phyloP scores from a whole-genome alignment of 2,329 filamentous ascomycete genomes.

The Penicillium hesseltinei region DNA sequence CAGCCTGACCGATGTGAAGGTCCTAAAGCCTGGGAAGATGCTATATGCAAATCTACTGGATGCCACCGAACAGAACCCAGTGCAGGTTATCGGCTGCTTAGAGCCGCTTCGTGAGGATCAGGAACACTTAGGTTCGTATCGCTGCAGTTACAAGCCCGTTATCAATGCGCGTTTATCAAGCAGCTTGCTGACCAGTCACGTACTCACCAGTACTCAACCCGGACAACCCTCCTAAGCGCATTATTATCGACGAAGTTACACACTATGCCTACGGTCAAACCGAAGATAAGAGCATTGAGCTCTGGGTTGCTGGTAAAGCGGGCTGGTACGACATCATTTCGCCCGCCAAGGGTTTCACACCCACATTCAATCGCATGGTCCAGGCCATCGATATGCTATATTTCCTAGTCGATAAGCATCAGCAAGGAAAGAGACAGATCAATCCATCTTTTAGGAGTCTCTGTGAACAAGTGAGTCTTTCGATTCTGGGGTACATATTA shows the following conservation, averaged over 20 bases:
- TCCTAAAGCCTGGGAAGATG: constrained; percentile 50
- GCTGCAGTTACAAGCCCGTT: constrained; percentile 10
- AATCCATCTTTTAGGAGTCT: constrained; percentile 40
- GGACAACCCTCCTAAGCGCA: constrained; percentile 42
- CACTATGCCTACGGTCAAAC: constrained; percentile 52
- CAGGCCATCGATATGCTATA: constrained; percentile 61
- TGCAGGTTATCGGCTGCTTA: constrained; percentile 55
- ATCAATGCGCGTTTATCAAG: constrained; percentile 11
- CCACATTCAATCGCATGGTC: constrained; percentile 55
- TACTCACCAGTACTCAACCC: constrained; percentile 37
- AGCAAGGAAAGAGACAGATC: constrained; percentile 36
- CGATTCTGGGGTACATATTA: background rate
- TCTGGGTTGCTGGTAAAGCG: constrained; percentile 62
- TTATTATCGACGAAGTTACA: constrained; percentile 50
- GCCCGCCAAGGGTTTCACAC: constrained; percentile 53
- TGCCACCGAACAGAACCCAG: constrained; percentile 54
- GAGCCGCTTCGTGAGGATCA: constrained; percentile 47
- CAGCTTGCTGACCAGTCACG: constrained; percentile 6
- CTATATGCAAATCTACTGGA: constrained; percentile 55
- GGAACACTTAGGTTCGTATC: constrained; percentile 40
- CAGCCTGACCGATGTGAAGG: constrained; percentile 54
- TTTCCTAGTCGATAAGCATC: constrained; percentile 59
- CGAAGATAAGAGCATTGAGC: constrained; percentile 54
- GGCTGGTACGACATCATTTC: constrained; percentile 60
- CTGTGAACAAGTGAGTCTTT: constrained; percentile 39